Conservation (phyloP, 345 rosid genomes). For the Rhizophora apiculata region DNA sequence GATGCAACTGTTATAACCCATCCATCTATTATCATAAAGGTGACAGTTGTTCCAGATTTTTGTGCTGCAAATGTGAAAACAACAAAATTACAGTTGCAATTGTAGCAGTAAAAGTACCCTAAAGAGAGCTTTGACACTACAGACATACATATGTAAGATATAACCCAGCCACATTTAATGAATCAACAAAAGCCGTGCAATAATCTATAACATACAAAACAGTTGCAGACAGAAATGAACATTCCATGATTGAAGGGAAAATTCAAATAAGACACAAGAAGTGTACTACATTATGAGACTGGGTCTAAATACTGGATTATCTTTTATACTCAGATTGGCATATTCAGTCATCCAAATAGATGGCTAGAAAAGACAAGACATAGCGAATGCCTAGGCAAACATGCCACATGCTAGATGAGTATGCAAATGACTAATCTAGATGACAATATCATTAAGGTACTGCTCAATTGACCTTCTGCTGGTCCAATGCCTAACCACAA, state of each 20-base stretch:
- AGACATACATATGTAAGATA: too few relatives aligned
- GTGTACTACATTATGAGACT: neutral
- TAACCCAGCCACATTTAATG: neutral
- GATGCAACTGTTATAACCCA: constrained; percentile 94
- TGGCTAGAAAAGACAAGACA: neutral
- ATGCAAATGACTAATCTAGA: too few relatives aligned
- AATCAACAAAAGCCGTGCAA: neutral
- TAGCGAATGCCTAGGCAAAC: neutral
- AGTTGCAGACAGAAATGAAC: neutral
- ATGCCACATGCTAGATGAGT: neutral
- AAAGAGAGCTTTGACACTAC: too few relatives aligned
- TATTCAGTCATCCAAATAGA: neutral
- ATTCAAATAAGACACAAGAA: too few relatives aligned
- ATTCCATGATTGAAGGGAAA: too few relatives aligned
- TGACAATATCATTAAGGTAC: too few relatives aligned
- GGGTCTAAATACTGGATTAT: neutral
- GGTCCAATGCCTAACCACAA: too few relatives aligned
- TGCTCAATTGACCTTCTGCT: too few relatives aligned
- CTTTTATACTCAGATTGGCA: neutral
- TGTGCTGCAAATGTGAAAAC: constrained; percentile 46
- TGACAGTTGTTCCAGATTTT: constrained; percentile 91
- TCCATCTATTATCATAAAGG: constrained; percentile 89
- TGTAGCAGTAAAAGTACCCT: too few relatives aligned
- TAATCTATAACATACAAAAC: neutral
- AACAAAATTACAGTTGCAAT: neutral